A percentile compares a stretch with the other conserved stretches of the same genome.
phyloP scores from a whole-genome alignment of 805 yeast genomes.

The Pichia occidentalis region DNA sequence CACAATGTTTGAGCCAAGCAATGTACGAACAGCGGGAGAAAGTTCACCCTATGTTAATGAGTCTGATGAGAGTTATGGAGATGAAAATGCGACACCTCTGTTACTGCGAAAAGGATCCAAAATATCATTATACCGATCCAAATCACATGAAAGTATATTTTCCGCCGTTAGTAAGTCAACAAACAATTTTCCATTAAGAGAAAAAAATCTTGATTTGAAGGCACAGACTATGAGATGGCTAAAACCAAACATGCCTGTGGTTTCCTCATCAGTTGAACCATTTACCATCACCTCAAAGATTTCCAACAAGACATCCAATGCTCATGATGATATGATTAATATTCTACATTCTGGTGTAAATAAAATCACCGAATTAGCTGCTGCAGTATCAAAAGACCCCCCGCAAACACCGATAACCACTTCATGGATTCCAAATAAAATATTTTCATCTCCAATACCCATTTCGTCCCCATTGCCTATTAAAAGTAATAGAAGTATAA shows the following conservation, averaged over 20 bases:
- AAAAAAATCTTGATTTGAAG: slow-evolving; percentile 19
- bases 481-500: slow-evolving; percentile 1
- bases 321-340: slow-evolving; percentile 14
- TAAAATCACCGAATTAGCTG: slow-evolving; percentile 5
- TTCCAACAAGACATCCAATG: slow-evolving; percentile 2
- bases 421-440: slow-evolving; percentile 6
- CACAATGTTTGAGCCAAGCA: no score
- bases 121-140: slow-evolving; percentile 15
- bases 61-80: slow-evolving; percentile 23
- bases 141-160: slow-evolving; percentile 29
- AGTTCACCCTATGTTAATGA: slow-evolving; percentile 7
- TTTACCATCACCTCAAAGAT: not conserved
- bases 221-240: slow-evolving; percentile 30
- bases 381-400: slow-evolving; percentile 5
- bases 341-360: slow-evolving; percentile 11
- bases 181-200: slow-evolving; percentile 2
- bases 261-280: slow-evolving; percentile 13
- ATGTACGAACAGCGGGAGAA: no score
- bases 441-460: slow-evolving; percentile 7
- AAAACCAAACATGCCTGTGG: slow-evolving; percentile 22
- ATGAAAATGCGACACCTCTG: slow-evolving; percentile 22
- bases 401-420: not conserved
- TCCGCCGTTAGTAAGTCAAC: slow-evolving; percentile 6
- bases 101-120: slow-evolving; percentile 11
- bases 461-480: no score